Evolutionary conservation across 2,329 filamentous ascomycete genomes (phyloP), one percentile per base, ranked within the genome.

Genomic region (Xylariaceae sp.): DNA sequence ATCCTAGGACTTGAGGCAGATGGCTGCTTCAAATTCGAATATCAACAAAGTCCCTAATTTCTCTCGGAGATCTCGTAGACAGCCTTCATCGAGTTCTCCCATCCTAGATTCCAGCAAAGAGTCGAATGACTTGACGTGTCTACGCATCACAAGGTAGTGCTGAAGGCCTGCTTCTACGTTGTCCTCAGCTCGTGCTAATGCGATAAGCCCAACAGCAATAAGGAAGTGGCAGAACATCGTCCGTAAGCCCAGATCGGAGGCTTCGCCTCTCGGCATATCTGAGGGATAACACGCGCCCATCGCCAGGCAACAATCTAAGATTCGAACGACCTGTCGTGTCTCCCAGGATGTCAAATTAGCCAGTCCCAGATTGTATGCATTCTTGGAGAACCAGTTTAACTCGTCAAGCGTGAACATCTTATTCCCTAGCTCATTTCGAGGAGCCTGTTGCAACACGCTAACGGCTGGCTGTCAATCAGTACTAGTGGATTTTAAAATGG

Each of bases 341-440:
- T 74, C 60, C 71, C 84, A 83, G 1, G 43, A 49, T 3, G 75
- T 67, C 2, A 72, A 70, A 50, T 83, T 71, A 45, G 81, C 79
- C 4, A 91, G 63, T 0, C 81, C 83, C 6, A 89, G 61, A 50
- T 93, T 94, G 67, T 94, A 95, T 1, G 85, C 76, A 48, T 87
- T 91, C 48, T 83, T 83, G 29, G 83, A 84, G 59, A 95, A 90
- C 89, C 89, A 95, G 51, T 90, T 76, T 3, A 94, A 69, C 53
- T 95, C 89, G 3, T 71, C 60, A 0, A 73, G 43, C 1, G 74
- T 77, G 55, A 89, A 89, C 1, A 73, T 43, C 47, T 64, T 76
- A 24, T 64, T 61, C 8, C 67, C 69, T 15, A 66, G 53, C 31
- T 53, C 59, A 48, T 67, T 67, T 38, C 56, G 67, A 3, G 55